Conservation (phyloP, 2,329 filamentous ascomycete species). For the Clonostachys rhizophaga region DNA sequence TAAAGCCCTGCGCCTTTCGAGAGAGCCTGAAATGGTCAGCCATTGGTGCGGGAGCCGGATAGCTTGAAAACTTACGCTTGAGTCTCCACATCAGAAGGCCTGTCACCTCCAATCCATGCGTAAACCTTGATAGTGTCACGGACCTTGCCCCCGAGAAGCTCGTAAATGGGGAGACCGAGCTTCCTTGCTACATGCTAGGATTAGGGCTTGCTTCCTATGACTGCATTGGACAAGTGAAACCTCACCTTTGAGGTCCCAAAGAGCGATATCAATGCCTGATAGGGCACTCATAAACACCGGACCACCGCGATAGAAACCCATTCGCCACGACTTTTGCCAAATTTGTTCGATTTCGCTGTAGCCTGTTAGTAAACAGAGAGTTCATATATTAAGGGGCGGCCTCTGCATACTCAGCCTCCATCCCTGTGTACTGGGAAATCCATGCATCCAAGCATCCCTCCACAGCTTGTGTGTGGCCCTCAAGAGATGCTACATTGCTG, state of each 20-base stretch:
- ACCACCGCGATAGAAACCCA: constrained; percentile 71
- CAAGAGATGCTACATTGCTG: constrained; percentile 48
- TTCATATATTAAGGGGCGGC: neutral
- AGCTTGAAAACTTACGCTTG: constrained; percentile 43
- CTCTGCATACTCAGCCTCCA: constrained; percentile 61
- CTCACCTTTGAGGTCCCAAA: constrained; percentile 68
- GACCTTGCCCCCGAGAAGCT: constrained; percentile 71
- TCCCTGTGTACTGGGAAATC: constrained; percentile 54
- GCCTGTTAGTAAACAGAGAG: neutral
- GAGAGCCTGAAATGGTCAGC: constrained; percentile 32
- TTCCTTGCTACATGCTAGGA: constrained; percentile 26
- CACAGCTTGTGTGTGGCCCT: constrained; percentile 69
- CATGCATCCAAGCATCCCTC: constrained; percentile 70
- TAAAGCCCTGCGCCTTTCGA: constrained; percentile 58
- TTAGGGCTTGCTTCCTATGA: too few species aligned
- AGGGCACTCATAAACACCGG: constrained; percentile 78
- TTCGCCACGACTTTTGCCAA: constrained; percentile 70
- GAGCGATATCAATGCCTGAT: constrained; percentile 72
- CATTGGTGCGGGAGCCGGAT: neutral
- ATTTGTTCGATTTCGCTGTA: constrained; percentile 72
- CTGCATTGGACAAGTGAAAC: neutral
- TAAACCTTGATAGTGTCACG: constrained; percentile 68
- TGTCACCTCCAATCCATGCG: constrained; percentile 74
- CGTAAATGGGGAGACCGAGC: constrained; percentile 64
- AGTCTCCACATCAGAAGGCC: constrained; percentile 59